Conservation (phyloP, 768 basidiomycete species). For the Mycena vulgaris region DNA sequence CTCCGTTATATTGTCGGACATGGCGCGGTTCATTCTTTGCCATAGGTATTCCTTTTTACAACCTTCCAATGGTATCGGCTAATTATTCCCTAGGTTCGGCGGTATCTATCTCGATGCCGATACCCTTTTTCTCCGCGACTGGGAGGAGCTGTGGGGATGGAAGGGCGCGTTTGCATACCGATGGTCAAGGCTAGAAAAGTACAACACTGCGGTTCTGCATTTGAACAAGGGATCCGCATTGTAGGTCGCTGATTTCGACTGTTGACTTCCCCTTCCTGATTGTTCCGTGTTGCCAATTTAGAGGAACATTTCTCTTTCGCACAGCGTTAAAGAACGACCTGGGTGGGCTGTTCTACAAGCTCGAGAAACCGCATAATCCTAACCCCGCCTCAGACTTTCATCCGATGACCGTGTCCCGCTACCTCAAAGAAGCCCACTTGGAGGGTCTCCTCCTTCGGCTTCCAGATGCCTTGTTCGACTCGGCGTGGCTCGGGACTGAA, state of each 20-base stretch:
- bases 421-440: conserved; percentile 90
- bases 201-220: conserved; percentile 96
- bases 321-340: conserved; percentile 94
- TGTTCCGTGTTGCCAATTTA: not conserved
- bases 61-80: not conserved
- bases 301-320: conserved; percentile 91
- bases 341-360: conserved; percentile 46
- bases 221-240: conserved; percentile 94
- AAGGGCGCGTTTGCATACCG: conserved; percentile 97
- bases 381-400: conserved; percentile 75
- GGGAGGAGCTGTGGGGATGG: conserved; percentile 99
- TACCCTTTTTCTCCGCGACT: conserved; percentile 95
- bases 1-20: conserved; percentile 95
- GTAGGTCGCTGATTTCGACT: not conserved
- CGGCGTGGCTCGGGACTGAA: conserved; percentile 97
- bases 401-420: conserved; percentile 94
- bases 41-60: conserved; percentile 66
- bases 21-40: conserved; percentile 97
- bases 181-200: conserved; percentile 93
- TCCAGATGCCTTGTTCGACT: conserved; percentile 96
- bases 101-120: conserved; percentile 98
- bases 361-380: not conserved
- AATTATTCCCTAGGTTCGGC: conserved; percentile 66
- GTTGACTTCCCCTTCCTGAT: not conserved
- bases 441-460: conserved; percentile 89